Base-by-base conservation (phyloP, 2,329 filamentous ascomycete genomes). In the Coniochaeta pulveracea region DNA sequence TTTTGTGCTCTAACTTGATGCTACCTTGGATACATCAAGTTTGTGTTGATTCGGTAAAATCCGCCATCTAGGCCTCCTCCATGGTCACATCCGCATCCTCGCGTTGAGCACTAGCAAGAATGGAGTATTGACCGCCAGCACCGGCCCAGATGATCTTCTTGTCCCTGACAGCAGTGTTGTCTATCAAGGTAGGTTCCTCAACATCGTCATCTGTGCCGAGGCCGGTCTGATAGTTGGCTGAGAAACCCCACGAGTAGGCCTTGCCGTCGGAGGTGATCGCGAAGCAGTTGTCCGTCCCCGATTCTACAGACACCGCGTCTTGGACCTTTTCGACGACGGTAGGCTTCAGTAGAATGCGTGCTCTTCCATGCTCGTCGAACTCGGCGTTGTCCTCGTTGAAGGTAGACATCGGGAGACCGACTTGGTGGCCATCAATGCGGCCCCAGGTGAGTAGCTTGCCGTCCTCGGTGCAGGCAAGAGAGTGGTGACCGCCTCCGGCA, bases 91-190 rank as follows among this genome's bases (percentile, higher is more conserved):
- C n/a, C n/a, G 21, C 21, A 15, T 17, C 17, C 10, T 40, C 49
- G 14, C 52, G 49, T 16, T 58, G 45, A 38, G 51, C 50, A 34
- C 68, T 67, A 8, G 67, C 64, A n/a, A 84, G 46, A 16, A 84
- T 58, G 2, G 77, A 80, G 54, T 76, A 95, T 51, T 95, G 88
- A 5, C 86, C 86, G 43, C 89, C 88, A n/a, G 80, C 80, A 26
- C 83, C 84, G n/a, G 82, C 83, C 57, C 70, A 85, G 21, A 76
- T 67, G 26, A 95, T 66, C 54, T 78, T 76, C 58, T 80, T 78
- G 26, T 74, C 83, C 19, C 76, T 70, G 18, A 91, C 72, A 26
- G 85, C 86, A 10, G 78, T 82, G 61, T 94, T 94, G 48, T 93
- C 82, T 36, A 95, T 83, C 31, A 79, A 48, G 0, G 81, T 91